Evolutionary conservation across 208 protist species (phyloP).

Genomic region (Acanthamoeba culbertsoni): DNA sequence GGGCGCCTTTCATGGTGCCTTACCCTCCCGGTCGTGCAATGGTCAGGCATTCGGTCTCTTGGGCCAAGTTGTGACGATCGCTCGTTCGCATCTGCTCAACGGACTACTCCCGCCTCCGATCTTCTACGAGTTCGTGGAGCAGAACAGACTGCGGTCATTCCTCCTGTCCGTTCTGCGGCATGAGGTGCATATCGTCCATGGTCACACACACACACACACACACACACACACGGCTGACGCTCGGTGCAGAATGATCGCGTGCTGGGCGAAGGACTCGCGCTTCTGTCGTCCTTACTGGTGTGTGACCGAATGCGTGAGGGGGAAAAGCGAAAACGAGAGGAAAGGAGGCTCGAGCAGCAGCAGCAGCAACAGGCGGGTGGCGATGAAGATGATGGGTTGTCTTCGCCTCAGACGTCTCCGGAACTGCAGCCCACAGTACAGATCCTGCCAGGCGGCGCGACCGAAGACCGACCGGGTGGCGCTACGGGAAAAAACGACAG

Average conservation of each 20-base stretch:
- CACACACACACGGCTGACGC: background rate
- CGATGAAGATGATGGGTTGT: too few relatives aligned
- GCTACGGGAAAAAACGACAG: background rate
- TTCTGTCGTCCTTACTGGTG: background rate
- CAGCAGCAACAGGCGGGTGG: background rate
- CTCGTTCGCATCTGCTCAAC: background rate
- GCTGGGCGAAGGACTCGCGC: background rate
- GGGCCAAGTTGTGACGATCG: background rate
- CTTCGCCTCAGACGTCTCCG: too few relatives aligned
- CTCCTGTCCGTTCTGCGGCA: background rate
- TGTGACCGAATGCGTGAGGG: background rate
- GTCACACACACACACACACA: background rate
- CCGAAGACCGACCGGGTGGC: background rate
- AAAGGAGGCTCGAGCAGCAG: background rate
- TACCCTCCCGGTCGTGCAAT: background rate
- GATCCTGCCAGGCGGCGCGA: too few relatives aligned
- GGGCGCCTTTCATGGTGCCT: background rate
- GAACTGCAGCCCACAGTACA: too few relatives aligned
- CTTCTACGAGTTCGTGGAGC: background rate
- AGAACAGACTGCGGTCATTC: background rate
- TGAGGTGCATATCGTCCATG: background rate
- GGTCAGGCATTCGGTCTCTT: background rate
- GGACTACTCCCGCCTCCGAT: background rate
- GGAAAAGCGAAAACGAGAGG: background rate
- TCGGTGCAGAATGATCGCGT: background rate